phyloP scores from a whole-genome alignment of 306 rosid species.

The Acmispon strigosus region DNA sequence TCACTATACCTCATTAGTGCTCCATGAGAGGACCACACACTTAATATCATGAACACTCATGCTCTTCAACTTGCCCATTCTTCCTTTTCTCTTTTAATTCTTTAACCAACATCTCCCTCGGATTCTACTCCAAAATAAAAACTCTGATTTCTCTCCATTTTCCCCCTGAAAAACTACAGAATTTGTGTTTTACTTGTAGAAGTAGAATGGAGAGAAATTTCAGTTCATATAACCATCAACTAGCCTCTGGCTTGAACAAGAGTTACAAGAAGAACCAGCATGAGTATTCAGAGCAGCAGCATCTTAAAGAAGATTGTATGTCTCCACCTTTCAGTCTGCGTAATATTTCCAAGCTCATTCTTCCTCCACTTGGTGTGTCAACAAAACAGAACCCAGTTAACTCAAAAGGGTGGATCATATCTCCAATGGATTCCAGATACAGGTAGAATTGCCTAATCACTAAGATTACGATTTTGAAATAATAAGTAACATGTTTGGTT shows the following conservation, averaged over 20 bases:
- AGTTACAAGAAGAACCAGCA: background rate
- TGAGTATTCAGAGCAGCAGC: background rate
- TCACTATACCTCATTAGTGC: background rate
- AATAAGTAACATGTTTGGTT: too few species aligned
- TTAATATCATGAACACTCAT: background rate
- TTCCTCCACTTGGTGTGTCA: constrained; percentile 88
- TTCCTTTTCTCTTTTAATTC: constrained; percentile 3
- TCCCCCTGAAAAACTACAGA: background rate
- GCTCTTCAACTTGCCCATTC: background rate
- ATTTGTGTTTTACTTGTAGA: background rate
- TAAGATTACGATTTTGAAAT: background rate
- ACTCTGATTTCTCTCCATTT: background rate
- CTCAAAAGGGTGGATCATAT: constrained; percentile 60
- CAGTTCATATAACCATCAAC: constrained; percentile 16
- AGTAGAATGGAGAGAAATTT: constrained; percentile 35
- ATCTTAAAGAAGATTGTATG: constrained; percentile 19
- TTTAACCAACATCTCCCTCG: background rate
- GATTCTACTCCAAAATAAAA: background rate
- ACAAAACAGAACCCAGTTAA: constrained; percentile 41
- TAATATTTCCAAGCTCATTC: constrained; percentile 74
- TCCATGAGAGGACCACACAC: constrained; percentile 9
- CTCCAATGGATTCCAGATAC: constrained; percentile 82
- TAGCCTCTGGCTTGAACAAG: constrained; percentile 22
- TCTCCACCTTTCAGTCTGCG: constrained; percentile 36
- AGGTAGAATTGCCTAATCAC: constrained; percentile 34